Conservation (phyloP, 345 rosid species). For the Eucalyptus curtisii region DNA sequence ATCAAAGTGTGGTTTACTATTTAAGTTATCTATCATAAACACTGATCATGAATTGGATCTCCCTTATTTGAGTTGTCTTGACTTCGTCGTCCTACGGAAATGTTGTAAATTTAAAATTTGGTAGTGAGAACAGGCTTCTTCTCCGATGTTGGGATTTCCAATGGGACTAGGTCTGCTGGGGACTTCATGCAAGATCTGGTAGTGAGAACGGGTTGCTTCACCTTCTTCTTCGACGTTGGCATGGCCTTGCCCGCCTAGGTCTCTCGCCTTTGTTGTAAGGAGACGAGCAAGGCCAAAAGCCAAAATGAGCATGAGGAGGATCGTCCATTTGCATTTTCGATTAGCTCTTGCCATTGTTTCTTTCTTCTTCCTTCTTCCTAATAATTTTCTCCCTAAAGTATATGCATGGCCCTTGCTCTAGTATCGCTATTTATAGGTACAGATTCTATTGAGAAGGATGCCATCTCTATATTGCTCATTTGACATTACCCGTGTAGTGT, state of each 20-base stretch:
- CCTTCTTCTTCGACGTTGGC: not conserved
- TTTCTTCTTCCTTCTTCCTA: not conserved
- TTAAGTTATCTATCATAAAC: not conserved
- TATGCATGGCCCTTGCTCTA: not conserved
- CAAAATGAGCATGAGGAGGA: not conserved
- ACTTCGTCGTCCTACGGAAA: too few species aligned
- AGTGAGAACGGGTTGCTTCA: not conserved
- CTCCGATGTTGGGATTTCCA: too few species aligned
- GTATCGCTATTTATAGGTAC: not conserved
- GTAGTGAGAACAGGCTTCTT: too few species aligned
- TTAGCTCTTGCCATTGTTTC: not conserved
- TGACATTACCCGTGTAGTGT: not conserved
- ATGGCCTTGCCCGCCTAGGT: not conserved
- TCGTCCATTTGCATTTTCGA: not conserved
- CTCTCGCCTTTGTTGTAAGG: not conserved
- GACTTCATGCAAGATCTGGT: not conserved
- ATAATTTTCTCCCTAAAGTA: not conserved
- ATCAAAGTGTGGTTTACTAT: too few species aligned
- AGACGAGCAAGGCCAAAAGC: not conserved
- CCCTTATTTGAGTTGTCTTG: not conserved
- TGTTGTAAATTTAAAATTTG: too few species aligned
- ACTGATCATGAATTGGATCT: not conserved
- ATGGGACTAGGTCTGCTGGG: not conserved
- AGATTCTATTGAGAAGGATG: not conserved
- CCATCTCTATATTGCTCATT: too few species aligned